phyloP scores from a whole-genome alignment of 2,329 filamentous ascomycete species.

The Pseudocercospora vitis region DNA sequence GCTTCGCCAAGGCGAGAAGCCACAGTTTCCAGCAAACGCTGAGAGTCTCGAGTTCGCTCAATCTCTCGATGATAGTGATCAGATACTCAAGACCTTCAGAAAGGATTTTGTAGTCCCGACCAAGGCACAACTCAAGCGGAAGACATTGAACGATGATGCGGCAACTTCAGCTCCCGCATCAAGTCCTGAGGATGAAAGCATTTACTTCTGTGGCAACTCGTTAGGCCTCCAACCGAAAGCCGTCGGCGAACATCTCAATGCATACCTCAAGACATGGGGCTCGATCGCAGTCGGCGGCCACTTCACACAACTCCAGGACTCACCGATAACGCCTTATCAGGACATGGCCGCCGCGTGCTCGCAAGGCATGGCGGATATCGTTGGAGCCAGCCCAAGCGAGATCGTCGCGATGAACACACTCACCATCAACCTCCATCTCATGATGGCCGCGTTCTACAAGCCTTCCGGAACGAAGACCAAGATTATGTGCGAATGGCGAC shows the following conservation, averaged over 20 bases:
- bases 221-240: conserved; percentile 77
- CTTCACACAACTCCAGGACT: conserved; percentile 56
- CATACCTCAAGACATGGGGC: conserved; percentile 79
- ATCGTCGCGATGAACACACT: conserved; percentile 86
- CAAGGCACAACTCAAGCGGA: conserved; percentile 67
- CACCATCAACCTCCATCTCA: conserved; percentile 76
- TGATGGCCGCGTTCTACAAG: conserved; percentile 80
- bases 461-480: conserved; percentile 68
- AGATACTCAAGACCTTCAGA: conserved; percentile 25
- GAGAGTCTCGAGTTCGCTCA: conserved; percentile 31
- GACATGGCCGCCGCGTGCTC: conserved; percentile 75
- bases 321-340: conserved; percentile 70
- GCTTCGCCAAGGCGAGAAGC: conserved; percentile 30
- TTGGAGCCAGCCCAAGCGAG: conserved; percentile 70
- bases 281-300: conserved; percentile 81
- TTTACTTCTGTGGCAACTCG: conserved; percentile 89
- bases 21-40: conserved; percentile 28
- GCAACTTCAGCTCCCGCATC: conserved; percentile 23
- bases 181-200: conserved; percentile 47
- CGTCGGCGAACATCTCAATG: conserved; percentile 63
- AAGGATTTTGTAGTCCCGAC: conserved; percentile 74
- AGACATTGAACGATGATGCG: conserved; percentile 46
- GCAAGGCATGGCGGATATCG: conserved; percentile 66
- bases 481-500: conserved; percentile 82
- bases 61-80: conserved; percentile 28